Evolutionary conservation across 169 alveolate genomes (phyloP), one percentile per base, ranked within the genome.

Genomic region (Eimeria sp.): DNA sequence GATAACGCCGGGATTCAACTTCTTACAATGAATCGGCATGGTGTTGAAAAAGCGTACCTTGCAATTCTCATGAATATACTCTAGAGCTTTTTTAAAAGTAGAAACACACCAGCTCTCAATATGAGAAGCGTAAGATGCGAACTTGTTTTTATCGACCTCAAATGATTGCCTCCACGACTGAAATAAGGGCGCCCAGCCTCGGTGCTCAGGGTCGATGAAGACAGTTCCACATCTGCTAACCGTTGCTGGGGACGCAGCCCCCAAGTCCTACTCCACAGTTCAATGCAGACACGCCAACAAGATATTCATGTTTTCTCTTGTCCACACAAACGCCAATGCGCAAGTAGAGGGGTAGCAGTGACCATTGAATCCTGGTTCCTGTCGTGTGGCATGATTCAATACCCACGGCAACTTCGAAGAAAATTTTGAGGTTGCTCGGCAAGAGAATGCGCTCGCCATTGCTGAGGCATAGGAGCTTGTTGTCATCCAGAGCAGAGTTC

Each of bases 401-500:
- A 22, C 96, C 16, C 45, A 92, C 96, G 4, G 98, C 97, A 72
- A 98, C 97, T 97, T 99, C 99, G 83, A 99, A 98, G 58, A 99
- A 92, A 49, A 99, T 95, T 96, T 99, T 98, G 99, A 99, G 98
- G 88, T 98, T 97, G 43, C 98, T 98, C 89, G 99, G 98, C 58
- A 99, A 97, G 43, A 99, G 99, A 95, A 98, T 98, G 65, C 99
- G 95, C 96, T 99, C 99, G 45, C 99, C 99, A 54, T 99, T 98
- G 89, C 98, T 98, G 54, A 98, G 97, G 47, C 99, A 98, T 5
- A 99, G 97, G 75, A 98, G 98, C 88, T 98, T 98, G 97, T 98
- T 99, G 96, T 99, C 99, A 96, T 99, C 99, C 99, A 98, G 90
- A 34, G 98, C 99, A 51, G 99, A 98, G 97, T 99, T 99, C 96